Conservation (phyloP, 441 rosid species). For the Euphorbia celastroides region DNA sequence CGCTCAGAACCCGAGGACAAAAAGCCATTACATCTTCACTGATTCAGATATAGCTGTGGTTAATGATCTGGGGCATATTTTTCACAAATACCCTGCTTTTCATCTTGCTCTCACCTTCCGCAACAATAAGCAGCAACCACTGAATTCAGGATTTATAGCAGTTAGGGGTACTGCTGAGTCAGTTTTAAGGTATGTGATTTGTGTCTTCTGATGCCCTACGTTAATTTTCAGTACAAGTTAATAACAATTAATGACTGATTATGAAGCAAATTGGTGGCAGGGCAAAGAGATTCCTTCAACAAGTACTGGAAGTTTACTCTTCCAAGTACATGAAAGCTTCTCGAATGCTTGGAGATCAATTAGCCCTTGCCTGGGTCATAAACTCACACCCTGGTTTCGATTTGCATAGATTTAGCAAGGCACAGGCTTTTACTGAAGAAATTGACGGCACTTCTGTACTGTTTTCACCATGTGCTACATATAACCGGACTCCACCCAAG, state of each 20-base stretch:
- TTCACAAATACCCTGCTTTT: slow-evolving; percentile 51
- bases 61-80: slow-evolving; percentile 57
- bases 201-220: too few species aligned
- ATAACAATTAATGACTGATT: neutral
- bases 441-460: slow-evolving; percentile 56
- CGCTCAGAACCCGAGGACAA: slow-evolving; percentile 27
- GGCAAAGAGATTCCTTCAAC: slow-evolving; percentile 60
- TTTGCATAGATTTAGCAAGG: slow-evolving; percentile 53
- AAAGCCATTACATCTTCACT: slow-evolving; percentile 67
- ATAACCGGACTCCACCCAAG: slow-evolving; percentile 98
- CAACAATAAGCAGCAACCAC: slow-evolving; percentile 88
- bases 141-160: slow-evolving; percentile 92
- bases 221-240: neutral
- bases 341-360: slow-evolving; percentile 91
- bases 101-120: slow-evolving; percentile 87
- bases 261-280: slow-evolving; percentile 47
- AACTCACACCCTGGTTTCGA: slow-evolving; percentile 62
- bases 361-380: slow-evolving; percentile 75
- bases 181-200: slow-evolving; percentile 51
- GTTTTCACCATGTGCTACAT: slow-evolving; percentile 69
- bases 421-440: slow-evolving; percentile 53
- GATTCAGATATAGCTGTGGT: slow-evolving; percentile 89
- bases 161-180: slow-evolving; percentile 83
- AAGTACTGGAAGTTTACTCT: slow-evolving; percentile 64
- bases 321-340: slow-evolving; percentile 74